phyloP scores from a whole-genome alignment of 805 yeast genomes.

The Torulaspora franciscae region DNA sequence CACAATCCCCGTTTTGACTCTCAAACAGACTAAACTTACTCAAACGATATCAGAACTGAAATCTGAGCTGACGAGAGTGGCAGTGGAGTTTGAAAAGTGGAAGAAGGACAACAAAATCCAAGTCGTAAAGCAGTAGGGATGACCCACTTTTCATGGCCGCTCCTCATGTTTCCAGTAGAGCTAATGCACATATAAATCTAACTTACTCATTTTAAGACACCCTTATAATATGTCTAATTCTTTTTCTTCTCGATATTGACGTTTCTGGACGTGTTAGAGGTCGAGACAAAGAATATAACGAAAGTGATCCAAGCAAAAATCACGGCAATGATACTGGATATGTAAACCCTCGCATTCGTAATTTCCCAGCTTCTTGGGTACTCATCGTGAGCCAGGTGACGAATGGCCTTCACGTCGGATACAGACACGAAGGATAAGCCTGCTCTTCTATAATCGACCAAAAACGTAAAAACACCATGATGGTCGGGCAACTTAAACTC shows the following conservation, averaged over 20 bases:
- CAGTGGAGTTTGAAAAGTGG: constrained; percentile 34
- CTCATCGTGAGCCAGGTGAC: constrained; percentile 95
- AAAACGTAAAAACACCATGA: constrained; percentile 92
- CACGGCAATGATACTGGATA: constrained; percentile 65
- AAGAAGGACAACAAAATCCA: constrained; percentile 36
- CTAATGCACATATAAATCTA: not conserved
- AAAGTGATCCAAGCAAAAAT: constrained; percentile 73
- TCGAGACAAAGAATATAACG: constrained; percentile 51
- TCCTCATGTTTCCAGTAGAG: not conserved
- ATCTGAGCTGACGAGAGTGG: constrained; percentile 28
- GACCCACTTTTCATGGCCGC: not conserved
- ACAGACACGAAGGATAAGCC: constrained; percentile 69
- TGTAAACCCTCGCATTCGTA: constrained; percentile 87
- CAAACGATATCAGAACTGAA: constrained; percentile 30
- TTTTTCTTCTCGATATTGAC: constrained; percentile 21
- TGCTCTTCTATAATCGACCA: constrained; percentile 67
- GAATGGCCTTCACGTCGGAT: constrained; percentile 67
- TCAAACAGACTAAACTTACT: constrained; percentile 48
- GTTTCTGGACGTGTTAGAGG: constrained; percentile 16
- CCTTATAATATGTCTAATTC: constrained; percentile 8
- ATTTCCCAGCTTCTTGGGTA: constrained; percentile 90
- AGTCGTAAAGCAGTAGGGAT: constrained; percentile 29
- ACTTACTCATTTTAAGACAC: not conserved
- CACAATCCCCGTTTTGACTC: constrained; percentile 56
- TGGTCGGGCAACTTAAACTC: constrained; percentile 83